These are phyloP conservation scores for Zychaea mexicana DNA, from an alignment of 371 early-diverging fungal genomes.

Conservation along the genomic window DNA sequence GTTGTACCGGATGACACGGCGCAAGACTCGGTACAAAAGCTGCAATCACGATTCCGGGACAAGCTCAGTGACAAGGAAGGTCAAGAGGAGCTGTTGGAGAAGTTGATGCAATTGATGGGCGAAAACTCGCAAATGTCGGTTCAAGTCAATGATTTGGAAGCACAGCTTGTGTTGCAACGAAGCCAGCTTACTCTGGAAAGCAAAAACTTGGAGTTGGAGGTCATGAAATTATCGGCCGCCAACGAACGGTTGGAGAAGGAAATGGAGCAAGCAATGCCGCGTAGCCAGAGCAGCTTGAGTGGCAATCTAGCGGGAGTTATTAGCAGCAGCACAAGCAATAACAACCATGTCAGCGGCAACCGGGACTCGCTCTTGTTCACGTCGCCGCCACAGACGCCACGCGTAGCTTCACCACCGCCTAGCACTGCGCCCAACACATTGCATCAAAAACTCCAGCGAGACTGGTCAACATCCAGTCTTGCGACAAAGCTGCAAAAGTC, in stretches of 20 bases:
- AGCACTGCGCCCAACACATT: slow-evolving; percentile 6
- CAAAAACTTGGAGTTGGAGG: slow-evolving; percentile 43
- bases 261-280: slow-evolving; percentile 45
- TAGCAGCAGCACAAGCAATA: no score
- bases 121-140: slow-evolving; percentile 40
- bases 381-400: slow-evolving; percentile 47
- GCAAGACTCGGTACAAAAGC: not conserved
- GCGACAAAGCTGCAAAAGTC: slow-evolving; percentile 33
- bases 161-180: slow-evolving; percentile 39
- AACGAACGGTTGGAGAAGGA: slow-evolving; percentile 54
- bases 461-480: slow-evolving; percentile 7
- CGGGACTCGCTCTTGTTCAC: not conserved
- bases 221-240: slow-evolving; percentile 46
- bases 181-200: slow-evolving; percentile 40
- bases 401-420: slow-evolving; percentile 30
- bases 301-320: not conserved
- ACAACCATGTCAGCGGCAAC: not conserved
- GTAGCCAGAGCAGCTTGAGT: slow-evolving; percentile 16
- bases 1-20: not conserved
- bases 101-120: slow-evolving; percentile 28
- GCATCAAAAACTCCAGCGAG: slow-evolving; percentile 5
- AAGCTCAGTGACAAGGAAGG: slow-evolving; percentile 10
- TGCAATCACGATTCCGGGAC: slow-evolving; percentile 10
- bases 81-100: slow-evolving; percentile 27
- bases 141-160: slow-evolving; percentile 41